Conservation (phyloP, 2,329 filamentous ascomycete species). For the Raffaelea arxii region DNA sequence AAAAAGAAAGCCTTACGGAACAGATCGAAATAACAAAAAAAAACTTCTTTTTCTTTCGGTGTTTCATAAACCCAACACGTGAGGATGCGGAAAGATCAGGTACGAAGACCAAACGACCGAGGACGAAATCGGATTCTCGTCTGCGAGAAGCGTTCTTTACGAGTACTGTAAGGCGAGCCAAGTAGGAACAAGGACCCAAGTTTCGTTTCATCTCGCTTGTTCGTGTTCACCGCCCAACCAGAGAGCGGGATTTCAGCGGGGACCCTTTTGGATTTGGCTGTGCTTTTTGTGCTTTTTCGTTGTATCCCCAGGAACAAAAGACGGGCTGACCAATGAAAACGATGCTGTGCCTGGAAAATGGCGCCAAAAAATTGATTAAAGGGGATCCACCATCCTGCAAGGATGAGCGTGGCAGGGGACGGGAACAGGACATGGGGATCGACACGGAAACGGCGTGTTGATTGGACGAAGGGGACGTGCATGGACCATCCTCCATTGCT, state of each 20-base stretch:
- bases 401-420: too few species aligned
- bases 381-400: too few species aligned
- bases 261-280: too few species aligned
- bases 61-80: neutral
- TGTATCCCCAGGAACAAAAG: too few species aligned
- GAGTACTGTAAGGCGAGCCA: neutral
- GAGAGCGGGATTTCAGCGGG: too few species aligned
- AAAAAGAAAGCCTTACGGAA: too few species aligned
- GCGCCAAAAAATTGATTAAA: too few species aligned
- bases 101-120: neutral
- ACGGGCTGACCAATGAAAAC: too few species aligned
- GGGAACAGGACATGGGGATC: neutral
- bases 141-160: constrained; percentile 1
- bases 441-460: neutral
- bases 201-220: constrained; percentile 7
- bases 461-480: neutral
- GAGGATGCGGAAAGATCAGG: too few species aligned
- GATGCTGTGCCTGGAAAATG: too few species aligned
- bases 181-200: neutral
- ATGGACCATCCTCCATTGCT: neutral
- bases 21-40: too few species aligned
- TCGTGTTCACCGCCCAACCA: neutral
- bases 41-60: neutral
- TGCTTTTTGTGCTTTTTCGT: too few species aligned
- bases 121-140: neutral